A percentile compares a stretch with the other conserved stretches of the same genome.
Evolutionary conservation across 176 grass and related monocot genomes (phyloP).

Genomic region (Hsuehochloa calcarea): DNA sequence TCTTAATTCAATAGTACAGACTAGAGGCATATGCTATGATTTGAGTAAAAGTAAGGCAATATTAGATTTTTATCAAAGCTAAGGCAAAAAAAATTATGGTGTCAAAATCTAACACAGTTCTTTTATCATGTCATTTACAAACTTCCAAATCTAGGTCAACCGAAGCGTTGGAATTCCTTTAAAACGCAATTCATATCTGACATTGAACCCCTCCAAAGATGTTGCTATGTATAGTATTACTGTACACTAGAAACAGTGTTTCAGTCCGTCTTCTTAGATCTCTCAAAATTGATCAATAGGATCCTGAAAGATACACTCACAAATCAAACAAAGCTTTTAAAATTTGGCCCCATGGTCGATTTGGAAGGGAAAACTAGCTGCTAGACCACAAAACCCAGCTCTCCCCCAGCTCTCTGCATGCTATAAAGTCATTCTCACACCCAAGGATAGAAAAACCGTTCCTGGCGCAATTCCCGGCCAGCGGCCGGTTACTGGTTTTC

Average conservation of each 20-base stretch:
- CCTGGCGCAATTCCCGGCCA: too few species aligned
- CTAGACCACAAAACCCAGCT: conserved; percentile 3
- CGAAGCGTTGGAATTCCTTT: not conserved
- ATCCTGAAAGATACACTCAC: not conserved
- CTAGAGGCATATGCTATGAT: not conserved
- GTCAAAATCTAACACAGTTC: not conserved
- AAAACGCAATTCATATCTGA: not conserved
- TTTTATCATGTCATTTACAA: not conserved
- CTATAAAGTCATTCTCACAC: not conserved
- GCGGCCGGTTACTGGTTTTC: too few species aligned
- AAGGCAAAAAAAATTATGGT: not conserved
- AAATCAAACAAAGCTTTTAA: conserved; percentile 21
- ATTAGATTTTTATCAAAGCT: not conserved
- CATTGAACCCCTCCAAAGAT: not conserved
- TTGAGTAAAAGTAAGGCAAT: not conserved
- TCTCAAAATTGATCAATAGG: conserved; percentile 8
- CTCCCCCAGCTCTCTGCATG: not conserved
- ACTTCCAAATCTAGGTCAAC: not conserved
- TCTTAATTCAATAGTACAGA: not conserved
- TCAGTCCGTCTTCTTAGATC: not conserved
- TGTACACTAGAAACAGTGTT: not conserved
- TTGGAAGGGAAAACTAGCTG: not conserved
- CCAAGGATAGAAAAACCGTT: too few species aligned
- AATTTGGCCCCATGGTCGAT: not conserved
- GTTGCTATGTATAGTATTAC: not conserved